These are phyloP conservation scores for Eutrema yunnanense DNA, from an alignment of 345 rosid species.

Conservation along the genomic window DNA sequence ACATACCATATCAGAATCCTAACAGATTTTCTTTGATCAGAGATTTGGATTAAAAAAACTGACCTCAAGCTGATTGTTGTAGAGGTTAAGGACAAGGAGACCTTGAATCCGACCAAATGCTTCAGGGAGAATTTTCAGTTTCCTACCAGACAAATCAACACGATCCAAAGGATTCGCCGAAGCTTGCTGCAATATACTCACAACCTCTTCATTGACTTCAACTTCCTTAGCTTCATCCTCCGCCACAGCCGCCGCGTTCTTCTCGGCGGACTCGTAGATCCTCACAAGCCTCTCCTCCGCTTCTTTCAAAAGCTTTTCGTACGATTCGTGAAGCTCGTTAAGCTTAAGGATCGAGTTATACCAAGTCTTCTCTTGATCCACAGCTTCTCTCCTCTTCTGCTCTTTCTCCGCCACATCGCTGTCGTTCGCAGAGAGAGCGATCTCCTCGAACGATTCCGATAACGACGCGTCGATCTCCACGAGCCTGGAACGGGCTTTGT, in stretches of 20 bases:
- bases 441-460: slow-evolving; percentile 64
- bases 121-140: slow-evolving; percentile 63
- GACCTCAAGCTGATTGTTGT: slow-evolving; percentile 75
- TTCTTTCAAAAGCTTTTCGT: slow-evolving; percentile 68
- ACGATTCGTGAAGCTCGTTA: slow-evolving; percentile 76
- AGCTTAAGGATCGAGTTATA: slow-evolving; percentile 52
- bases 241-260: slow-evolving; percentile 24
- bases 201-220: slow-evolving; percentile 50
- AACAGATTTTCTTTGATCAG: not conserved
- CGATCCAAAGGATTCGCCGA: slow-evolving; percentile 45
- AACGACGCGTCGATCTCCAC: slow-evolving; percentile 50
- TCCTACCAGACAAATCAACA: slow-evolving; percentile 63
- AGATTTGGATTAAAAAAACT: not conserved
- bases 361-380: slow-evolving; percentile 49
- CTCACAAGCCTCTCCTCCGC: slow-evolving; percentile 66
- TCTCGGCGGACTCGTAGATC: slow-evolving; percentile 61
- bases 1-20: not conserved
- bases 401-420: slow-evolving; percentile 52
- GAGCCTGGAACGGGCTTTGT: slow-evolving; percentile 56
- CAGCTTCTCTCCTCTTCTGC: slow-evolving; percentile 42
- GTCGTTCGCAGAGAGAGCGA: slow-evolving; percentile 61
- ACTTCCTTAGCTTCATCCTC: slow-evolving; percentile 25
- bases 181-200: slow-evolving; percentile 55
- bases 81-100: slow-evolving; percentile 55
- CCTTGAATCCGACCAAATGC: slow-evolving; percentile 70